Conservation (phyloP, 2,329 filamentous ascomycete genomes). For the Orbilia ellipsospora region DNA sequence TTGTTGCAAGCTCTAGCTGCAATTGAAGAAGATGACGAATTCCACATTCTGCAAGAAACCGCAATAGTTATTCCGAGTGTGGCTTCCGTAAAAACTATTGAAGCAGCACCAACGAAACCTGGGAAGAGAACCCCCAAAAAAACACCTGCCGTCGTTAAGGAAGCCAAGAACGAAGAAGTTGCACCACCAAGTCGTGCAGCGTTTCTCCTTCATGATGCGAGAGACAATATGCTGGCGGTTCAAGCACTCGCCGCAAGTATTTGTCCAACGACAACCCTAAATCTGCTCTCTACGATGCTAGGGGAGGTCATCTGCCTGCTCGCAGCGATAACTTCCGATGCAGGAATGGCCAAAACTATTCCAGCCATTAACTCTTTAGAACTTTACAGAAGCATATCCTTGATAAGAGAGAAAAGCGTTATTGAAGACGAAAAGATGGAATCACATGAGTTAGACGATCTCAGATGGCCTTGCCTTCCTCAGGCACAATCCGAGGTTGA, state of each 20-base stretch:
- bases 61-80: constrained; percentile 63
- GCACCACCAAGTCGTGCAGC: constrained; percentile 58
- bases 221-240: constrained; percentile 73
- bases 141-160: constrained; percentile 25
- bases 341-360: constrained; percentile 65
- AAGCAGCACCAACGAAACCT: constrained; percentile 60
- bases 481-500: constrained; percentile 29
- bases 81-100: constrained; percentile 61
- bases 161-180: constrained; percentile 50
- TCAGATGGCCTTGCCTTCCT: constrained; percentile 58
- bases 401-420: constrained; percentile 73
- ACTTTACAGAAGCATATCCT: constrained; percentile 75
- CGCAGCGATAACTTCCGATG: constrained; percentile 70
- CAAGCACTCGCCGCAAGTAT: constrained; percentile 68
- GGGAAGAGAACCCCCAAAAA: constrained; percentile 59
- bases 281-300: constrained; percentile 72
- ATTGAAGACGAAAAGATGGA: constrained; percentile 65
- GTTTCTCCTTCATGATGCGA: constrained; percentile 74
- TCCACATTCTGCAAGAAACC: constrained; percentile 90
- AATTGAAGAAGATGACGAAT: constrained; percentile 82
- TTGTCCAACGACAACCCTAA: constrained; percentile 70
- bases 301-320: constrained; percentile 75
- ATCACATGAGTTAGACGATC: constrained; percentile 63
- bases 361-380: constrained; percentile 72
- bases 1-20: constrained; percentile 76